phyloP scores from a whole-genome alignment of 306 rosid species.

The Luffa acutangula region DNA sequence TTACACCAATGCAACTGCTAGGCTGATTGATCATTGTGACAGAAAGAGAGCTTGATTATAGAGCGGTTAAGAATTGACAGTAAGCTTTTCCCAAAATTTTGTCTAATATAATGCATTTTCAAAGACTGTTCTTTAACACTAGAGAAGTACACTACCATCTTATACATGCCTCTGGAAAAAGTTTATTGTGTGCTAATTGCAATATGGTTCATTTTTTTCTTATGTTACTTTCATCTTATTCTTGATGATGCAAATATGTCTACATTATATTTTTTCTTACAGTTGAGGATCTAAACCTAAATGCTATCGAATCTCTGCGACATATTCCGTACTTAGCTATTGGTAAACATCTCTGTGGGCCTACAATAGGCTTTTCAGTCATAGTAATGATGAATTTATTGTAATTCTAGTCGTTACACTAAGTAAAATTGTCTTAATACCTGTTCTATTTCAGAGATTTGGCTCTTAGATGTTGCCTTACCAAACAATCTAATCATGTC shows the following conservation, averaged over 20 bases:
- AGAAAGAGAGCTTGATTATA: conserved; percentile 57
- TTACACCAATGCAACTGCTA: conserved; percentile 31
- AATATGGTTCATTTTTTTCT: not conserved
- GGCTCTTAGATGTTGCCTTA: no score
- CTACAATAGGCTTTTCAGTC: conserved; percentile 62
- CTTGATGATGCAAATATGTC: not conserved
- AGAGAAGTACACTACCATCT: not conserved
- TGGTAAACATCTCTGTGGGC: conserved; percentile 91
- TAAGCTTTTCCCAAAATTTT: no score
- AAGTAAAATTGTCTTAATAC: no score
- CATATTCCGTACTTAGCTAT: conserved; percentile 61
- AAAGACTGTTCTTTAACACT: no score
- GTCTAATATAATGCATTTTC: no score
- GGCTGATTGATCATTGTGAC: conserved; percentile 94
- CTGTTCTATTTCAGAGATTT: no score
- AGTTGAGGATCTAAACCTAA: conserved; percentile 77
- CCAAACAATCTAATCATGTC: no score
- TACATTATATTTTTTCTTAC: conserved; percentile 13
- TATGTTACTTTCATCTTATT: not conserved
- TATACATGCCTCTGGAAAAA: not conserved
- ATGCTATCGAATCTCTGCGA: conserved; percentile 10
- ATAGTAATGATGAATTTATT: not conserved
- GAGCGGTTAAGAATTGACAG: conserved; percentile 63
- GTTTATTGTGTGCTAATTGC: not conserved
- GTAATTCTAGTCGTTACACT: not conserved